Percentiles rank a stretch among this genome's conserved stretches.
Evolutionary conservation across 257 asterid genomes (phyloP).

Genomic region (Asclepias syriaca): DNA sequence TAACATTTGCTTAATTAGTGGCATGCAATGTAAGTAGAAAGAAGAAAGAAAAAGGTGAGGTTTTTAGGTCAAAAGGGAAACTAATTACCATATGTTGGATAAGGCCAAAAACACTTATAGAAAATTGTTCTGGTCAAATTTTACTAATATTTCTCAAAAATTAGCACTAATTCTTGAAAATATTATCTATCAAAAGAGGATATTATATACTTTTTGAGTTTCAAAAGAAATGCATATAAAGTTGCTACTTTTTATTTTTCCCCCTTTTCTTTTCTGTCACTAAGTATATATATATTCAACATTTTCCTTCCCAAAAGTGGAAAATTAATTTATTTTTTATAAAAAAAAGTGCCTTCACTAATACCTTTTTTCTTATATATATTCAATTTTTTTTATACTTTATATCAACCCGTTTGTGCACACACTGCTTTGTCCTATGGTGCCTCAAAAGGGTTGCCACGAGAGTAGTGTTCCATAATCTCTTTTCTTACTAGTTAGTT

Average conservation of each 20-base stretch:
- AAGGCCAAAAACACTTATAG: constrained; percentile 3
- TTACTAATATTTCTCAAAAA: background rate
- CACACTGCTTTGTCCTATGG: too few relatives aligned
- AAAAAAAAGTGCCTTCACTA: background rate
- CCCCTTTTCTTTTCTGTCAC: background rate
- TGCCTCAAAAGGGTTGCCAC: too few relatives aligned
- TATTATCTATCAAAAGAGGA: background rate
- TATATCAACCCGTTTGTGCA: too few relatives aligned
- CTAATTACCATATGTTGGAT: constrained; percentile 2
- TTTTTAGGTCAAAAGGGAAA: constrained; percentile 4
- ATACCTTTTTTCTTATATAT: too few relatives aligned
- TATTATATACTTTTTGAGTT: too few relatives aligned
- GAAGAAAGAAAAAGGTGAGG: background rate
- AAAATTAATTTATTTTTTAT: too few relatives aligned
- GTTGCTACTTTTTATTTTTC: background rate
- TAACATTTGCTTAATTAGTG: constrained; percentile 1
- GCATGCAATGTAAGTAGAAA: background rate
- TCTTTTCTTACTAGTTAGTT: too few relatives aligned
- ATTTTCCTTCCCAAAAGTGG: background rate
- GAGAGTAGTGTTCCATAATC: too few relatives aligned
- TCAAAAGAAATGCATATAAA: background rate
- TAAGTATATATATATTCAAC: background rate
- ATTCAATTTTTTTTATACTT: too few relatives aligned
- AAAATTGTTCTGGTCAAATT: background rate
- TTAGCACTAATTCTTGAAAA: constrained; percentile 7